Evolutionary conservation across 495 filamentous ascomycete species (phyloP), one percentile per base, ranked within the genome.

Genomic region (Xylaria cubensis): DNA sequence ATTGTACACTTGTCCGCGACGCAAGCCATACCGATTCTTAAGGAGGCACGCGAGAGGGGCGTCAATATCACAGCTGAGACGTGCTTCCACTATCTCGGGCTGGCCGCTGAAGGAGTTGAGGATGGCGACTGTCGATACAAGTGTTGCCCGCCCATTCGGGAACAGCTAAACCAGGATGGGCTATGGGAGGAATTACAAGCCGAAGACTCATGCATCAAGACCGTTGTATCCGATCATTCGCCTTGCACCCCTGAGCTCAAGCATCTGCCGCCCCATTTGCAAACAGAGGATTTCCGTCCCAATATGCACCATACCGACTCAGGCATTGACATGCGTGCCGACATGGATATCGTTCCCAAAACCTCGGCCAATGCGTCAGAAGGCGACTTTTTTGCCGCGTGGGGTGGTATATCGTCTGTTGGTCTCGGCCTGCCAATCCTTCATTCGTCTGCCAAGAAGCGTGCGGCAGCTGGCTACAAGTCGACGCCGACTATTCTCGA

Each of bases 171-270:
- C 84, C 94, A 95, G 74, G 92, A 97, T 74, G 88, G 89, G 34
- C 88, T 99, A 2, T 99, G 96, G 96, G 88, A 88, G 8, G 95
- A 97, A 77, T 82, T 98, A 9, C 83, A 87, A 65, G 84, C 87
- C 70, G 84, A 86, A 0, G 89, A 94, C 75, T 90, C 92, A 51
- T 93, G 97, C 75, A 95, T 99, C 80, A 89, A 92, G 79, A 98
- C 96, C 0, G 89, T 99, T 29, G 96, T 99, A n/a, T 95, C 92
- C 1, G 96, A 99, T 77, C 96, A 99, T 84, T 95, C 92, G 34
- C 96, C 96, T 15, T 99, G 96, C 84, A 99, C 96, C 0, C 94
- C 96, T 0, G 90, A 97, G 77, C 87, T 99, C 70, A 99, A 99
- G 84, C 88, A 95, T 39, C 89, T 99, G 0, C 94, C 94, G 10